Percentiles rank a stretch among this genome's conserved stretches.
Conservation (phyloP, 225 moss, liverwort and hornwort genomes). For the Pseudoscleropodium purum region DNA sequence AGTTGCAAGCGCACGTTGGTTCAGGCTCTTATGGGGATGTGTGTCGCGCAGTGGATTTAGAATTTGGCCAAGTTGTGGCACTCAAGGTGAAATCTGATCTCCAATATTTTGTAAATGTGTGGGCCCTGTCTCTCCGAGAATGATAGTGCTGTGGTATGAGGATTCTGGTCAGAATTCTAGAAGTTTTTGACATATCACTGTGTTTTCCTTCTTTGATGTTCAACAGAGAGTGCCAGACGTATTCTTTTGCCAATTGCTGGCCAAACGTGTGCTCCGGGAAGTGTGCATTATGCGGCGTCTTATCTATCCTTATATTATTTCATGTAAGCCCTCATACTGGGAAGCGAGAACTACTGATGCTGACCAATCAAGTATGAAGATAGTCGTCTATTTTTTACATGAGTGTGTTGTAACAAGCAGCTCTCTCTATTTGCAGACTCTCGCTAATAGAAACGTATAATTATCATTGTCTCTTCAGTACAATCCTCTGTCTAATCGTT, state of each 20-base stretch:
- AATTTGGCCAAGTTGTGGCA: conserved; percentile 60
- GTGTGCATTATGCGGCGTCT: conserved; percentile 95
- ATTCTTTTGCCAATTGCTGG: conserved; percentile 85
- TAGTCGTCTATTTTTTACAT: background rate
- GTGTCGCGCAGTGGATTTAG: conserved; percentile 69
- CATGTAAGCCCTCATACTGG: conserved; percentile 29
- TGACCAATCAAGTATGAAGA: background rate
- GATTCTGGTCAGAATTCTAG: background rate
- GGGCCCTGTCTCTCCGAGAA: background rate
- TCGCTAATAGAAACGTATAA: background rate
- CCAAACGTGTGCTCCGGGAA: conserved; percentile 90
- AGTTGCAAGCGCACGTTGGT: conserved; percentile 79
- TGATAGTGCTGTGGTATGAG: background rate
- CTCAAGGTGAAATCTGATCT: conserved; percentile 50
- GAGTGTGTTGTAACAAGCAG: background rate
- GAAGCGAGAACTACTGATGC: background rate
- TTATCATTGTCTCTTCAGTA: background rate
- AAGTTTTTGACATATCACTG: background rate
- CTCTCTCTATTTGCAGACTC: background rate
- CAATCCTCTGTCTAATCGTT: background rate
- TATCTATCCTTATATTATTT: conserved; percentile 70
- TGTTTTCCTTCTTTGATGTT: background rate
- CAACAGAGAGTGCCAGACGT: conserved; percentile 83
- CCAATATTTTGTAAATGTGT: background rate
- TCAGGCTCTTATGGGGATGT: conserved; percentile 95